Percentiles rank a stretch among this genome's conserved stretches.
These are phyloP conservation scores for Hypoxylon fuscum DNA, from an alignment of 495 filamentous ascomycete genomes.

Conservation along the genomic window DNA sequence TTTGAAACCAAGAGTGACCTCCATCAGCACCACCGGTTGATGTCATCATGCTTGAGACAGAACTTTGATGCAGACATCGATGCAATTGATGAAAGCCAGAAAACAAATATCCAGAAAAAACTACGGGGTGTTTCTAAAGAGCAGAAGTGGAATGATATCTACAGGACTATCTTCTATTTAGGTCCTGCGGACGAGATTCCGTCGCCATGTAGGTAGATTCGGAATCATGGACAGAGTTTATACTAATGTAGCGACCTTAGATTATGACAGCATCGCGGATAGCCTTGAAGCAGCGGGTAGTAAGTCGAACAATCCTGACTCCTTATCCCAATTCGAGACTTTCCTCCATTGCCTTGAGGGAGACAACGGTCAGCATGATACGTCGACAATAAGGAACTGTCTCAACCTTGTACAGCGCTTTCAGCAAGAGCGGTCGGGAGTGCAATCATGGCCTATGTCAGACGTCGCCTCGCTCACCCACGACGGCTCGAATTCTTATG, in stretches of 20 bases:
- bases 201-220: slow-evolving; percentile 26
- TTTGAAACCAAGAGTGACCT: slow-evolving; percentile 22
- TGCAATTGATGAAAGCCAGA: slow-evolving; percentile 28
- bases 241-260: slow-evolving; percentile 6
- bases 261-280: neutral
- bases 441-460: neutral
- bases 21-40: slow-evolving; percentile 15
- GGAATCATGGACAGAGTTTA: neutral
- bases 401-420: slow-evolving; percentile 11
- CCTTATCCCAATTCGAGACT: slow-evolving; percentile 6
- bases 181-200: slow-evolving; percentile 19
- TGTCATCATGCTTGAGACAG: slow-evolving; percentile 10
- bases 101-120: slow-evolving; percentile 23
- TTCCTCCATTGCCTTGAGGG: slow-evolving; percentile 6
- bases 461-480: slow-evolving; percentile 1
- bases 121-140: slow-evolving; percentile 24
- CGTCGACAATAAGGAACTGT: neutral
- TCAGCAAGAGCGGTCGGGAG: neutral
- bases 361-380: neutral
- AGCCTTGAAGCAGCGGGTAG: neutral
- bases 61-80: slow-evolving; percentile 5
- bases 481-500: neutral
- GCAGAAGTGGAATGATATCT: slow-evolving; percentile 30
- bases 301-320: neutral
- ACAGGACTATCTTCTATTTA: slow-evolving; percentile 29